These are phyloP conservation scores for Lithohypha guttulata DNA, from an alignment of 2,329 filamentous ascomycete species.

Conservation along the genomic window DNA sequence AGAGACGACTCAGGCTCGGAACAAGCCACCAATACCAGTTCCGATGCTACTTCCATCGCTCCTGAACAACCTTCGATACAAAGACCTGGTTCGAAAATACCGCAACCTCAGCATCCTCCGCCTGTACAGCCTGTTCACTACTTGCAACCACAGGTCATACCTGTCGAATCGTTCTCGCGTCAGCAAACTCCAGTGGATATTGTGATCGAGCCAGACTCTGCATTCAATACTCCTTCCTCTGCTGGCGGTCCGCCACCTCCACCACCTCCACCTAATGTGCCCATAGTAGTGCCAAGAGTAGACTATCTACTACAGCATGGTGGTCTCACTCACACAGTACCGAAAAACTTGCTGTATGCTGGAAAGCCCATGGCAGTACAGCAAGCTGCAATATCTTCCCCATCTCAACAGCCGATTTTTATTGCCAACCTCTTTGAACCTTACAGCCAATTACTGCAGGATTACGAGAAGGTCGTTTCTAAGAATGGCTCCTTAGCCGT, in stretches of 20 bases:
- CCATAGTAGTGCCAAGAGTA: constrained; percentile 65
- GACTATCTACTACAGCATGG: constrained; percentile 89
- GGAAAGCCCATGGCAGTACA: constrained; percentile 31
- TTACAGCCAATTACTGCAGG: constrained; percentile 70
- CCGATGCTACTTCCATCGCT: constrained; percentile 37
- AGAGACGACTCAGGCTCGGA: constrained; percentile 15
- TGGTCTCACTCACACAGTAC: constrained; percentile 60
- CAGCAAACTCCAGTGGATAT: constrained; percentile 20
- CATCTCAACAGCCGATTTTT: constrained; percentile 55
- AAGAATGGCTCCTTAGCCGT: constrained; percentile 87
- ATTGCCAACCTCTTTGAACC: constrained; percentile 69
- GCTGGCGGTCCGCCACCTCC: constrained; percentile 49
- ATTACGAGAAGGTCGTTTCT: constrained; percentile 70
- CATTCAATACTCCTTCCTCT: constrained; percentile 21
- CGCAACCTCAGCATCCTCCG: constrained; percentile 9
- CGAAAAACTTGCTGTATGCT: constrained; percentile 56
- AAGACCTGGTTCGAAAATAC: constrained; percentile 18
- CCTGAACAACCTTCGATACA: constrained; percentile 31
- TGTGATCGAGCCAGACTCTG: constrained; percentile 4
- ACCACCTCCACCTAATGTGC: constrained; percentile 58
- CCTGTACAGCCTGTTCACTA: no score
- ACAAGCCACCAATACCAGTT: constrained; percentile 22
- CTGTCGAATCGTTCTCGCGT: background rate
- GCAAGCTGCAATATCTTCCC: constrained; percentile 43
- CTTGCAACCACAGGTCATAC: background rate